These are phyloP conservation scores for Lactarius quietus DNA, from an alignment of 768 basidiomycete species.

Conservation along the genomic window DNA sequence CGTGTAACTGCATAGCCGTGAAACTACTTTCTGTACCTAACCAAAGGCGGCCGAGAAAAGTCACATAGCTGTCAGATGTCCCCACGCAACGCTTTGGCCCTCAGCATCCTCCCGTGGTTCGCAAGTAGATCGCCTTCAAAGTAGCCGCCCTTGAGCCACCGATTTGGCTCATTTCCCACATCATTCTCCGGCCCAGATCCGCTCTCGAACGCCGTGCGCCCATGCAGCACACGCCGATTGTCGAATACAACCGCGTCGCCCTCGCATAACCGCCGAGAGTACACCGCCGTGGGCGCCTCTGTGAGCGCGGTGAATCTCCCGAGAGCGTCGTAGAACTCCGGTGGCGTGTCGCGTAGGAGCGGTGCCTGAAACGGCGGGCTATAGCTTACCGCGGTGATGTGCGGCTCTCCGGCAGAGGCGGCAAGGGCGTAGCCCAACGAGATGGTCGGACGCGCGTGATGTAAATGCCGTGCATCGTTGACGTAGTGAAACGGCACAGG, in stretches of 20 bases:
- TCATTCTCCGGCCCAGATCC: slow-evolving; percentile 27
- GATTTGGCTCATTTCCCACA: slow-evolving; percentile 42
- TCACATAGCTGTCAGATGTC: slow-evolving; percentile 10
- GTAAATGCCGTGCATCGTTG: slow-evolving; percentile 84
- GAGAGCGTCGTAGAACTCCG: slow-evolving; percentile 60
- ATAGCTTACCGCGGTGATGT: slow-evolving; percentile 76
- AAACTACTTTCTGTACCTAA: not conserved
- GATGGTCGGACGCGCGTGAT: slow-evolving; percentile 70
- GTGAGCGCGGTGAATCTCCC: slow-evolving; percentile 55
- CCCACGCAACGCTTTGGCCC: slow-evolving; percentile 23
- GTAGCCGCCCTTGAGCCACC: slow-evolving; percentile 93
- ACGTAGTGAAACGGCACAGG: slow-evolving; percentile 88
- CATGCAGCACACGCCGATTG: slow-evolving; percentile 87
- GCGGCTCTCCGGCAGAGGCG: slow-evolving; percentile 14
- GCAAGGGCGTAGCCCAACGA: slow-evolving; percentile 42
- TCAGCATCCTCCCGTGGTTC: slow-evolving; percentile 56
- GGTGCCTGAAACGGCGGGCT: slow-evolving; percentile 95
- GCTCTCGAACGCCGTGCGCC: slow-evolving; percentile 70
- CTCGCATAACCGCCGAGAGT: slow-evolving; percentile 65
- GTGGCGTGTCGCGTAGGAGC: slow-evolving; percentile 51
- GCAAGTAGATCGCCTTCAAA: slow-evolving; percentile 62
- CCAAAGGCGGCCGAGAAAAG: no score
- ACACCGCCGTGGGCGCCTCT: slow-evolving; percentile 48
- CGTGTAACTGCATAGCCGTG: not conserved
- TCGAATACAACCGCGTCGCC: slow-evolving; percentile 91